Evolutionary conservation across 2,329 filamentous ascomycete species (phyloP).

Genomic region (Xylariaceae sp.): DNA sequence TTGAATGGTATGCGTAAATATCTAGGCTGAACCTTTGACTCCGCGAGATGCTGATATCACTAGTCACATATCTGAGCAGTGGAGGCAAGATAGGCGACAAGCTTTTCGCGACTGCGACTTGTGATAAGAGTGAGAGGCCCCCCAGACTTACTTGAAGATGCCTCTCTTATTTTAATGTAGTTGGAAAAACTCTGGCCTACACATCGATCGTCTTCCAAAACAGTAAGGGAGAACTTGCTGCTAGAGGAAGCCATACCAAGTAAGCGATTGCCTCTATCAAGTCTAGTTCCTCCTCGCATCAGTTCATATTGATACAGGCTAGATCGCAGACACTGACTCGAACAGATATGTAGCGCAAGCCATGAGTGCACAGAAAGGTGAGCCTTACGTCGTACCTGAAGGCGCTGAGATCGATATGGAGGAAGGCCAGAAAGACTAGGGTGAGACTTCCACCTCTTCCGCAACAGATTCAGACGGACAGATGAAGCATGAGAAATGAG

Average conservation of each 20-base stretch:
- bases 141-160: neutral
- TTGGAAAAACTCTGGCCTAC: conserved; percentile 61
- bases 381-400: conserved; percentile 16
- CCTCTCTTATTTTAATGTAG: conserved; percentile 28
- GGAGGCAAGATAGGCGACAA: conserved; percentile 55
- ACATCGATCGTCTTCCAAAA: conserved; percentile 58
- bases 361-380: conserved; percentile 21
- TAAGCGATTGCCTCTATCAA: conserved; percentile 27
- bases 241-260: conserved; percentile 64
- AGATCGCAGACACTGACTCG: conserved; percentile 12
- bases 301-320: neutral
- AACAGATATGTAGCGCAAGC: conserved; percentile 37
- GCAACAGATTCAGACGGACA: too few species aligned
- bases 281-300: neutral
- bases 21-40: neutral
- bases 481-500: too few species aligned
- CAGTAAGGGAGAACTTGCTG: conserved; percentile 53
- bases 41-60: conserved; percentile 4
- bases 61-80: conserved; percentile 60
- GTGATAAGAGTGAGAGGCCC: conserved; percentile 52
- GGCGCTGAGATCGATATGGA: neutral
- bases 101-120: conserved; percentile 52
- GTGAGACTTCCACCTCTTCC: too few species aligned
- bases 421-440: too few species aligned
- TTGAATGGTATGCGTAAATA: conserved; percentile 46